These are phyloP conservation scores for Eucalyptus sp. DNA, from an alignment of 345 rosid genomes.

Conservation along the genomic window DNA sequence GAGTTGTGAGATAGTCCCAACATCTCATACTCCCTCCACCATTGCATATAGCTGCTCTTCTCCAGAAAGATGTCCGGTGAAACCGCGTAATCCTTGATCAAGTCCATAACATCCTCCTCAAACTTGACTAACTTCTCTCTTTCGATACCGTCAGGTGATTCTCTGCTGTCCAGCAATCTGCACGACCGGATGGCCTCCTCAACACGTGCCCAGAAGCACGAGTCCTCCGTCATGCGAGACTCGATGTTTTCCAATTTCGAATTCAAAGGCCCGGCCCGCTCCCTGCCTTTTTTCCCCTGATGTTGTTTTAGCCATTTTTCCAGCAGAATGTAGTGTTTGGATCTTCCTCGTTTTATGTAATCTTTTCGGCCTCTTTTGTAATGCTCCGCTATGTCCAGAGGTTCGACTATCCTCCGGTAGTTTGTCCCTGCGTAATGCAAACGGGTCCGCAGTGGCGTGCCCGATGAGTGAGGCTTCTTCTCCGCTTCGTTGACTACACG, in stretches of 20 bases:
- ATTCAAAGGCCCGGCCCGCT: no score
- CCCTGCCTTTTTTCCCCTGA: background rate
- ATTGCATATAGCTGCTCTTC: conserved; percentile 45
- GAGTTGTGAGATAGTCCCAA: no score
- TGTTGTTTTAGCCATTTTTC: conserved; percentile 27
- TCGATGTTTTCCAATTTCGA: no score
- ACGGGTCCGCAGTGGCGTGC: background rate
- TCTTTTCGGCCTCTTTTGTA: background rate
- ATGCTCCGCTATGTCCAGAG: conserved; percentile 61
- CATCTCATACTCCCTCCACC: conserved; percentile 19
- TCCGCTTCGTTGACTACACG: conserved; percentile 31
- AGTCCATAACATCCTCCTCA: conserved; percentile 25
- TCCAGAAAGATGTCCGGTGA: conserved; percentile 54
- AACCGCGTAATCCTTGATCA: conserved; percentile 20
- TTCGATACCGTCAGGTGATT: background rate
- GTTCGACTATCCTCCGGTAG: conserved; percentile 66
- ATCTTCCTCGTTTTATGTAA: conserved; percentile 28
- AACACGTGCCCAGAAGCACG: conserved; percentile 74
- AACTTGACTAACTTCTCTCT: conserved; percentile 6
- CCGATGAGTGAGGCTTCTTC: conserved; percentile 34
- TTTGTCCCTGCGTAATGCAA: conserved; percentile 33
- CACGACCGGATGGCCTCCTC: conserved; percentile 41
- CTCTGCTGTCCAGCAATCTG: background rate
- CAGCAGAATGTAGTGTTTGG: conserved; percentile 22
- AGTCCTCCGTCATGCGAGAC: conserved; percentile 29